Percentiles rank a stretch among this genome's conserved stretches.
phyloP scores from a whole-genome alignment of 371 early-diverging fungal species.

The Haplosporangium sp. region DNA sequence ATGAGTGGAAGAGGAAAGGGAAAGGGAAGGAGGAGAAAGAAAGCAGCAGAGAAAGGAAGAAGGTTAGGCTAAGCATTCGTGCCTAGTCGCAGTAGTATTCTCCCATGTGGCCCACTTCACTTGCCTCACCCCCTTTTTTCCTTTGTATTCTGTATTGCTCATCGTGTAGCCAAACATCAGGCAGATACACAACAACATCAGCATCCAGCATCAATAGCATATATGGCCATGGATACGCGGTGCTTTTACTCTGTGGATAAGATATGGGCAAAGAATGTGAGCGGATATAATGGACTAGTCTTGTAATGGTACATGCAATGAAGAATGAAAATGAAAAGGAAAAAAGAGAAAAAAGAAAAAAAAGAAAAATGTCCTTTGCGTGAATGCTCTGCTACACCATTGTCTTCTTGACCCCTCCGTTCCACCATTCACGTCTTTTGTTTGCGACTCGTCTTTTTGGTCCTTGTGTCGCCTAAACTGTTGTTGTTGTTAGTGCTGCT shows the following conservation, averaged over 20 bases:
- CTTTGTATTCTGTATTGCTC: too few species aligned
- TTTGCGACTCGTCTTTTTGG: slow-evolving; percentile 25
- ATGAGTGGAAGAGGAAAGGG: slow-evolving; percentile 4
- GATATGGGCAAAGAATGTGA: background rate
- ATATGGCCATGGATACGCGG: too few species aligned
- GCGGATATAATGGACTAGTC: too few species aligned
- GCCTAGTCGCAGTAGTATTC: too few species aligned
- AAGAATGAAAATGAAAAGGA: background rate
- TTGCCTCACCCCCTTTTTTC: too few species aligned
- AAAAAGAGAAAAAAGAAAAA: background rate
- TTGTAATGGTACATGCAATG: too few species aligned
- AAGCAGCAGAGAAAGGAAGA: background rate
- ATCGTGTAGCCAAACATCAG: too few species aligned
- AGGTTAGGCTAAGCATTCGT: too few species aligned
- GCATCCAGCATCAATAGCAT: too few species aligned
- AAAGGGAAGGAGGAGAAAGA: background rate
- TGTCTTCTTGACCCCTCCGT: background rate
- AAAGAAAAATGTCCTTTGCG: background rate
- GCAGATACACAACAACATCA: too few species aligned
- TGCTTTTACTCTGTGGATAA: too few species aligned
- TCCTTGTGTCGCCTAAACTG: slow-evolving; percentile 1
- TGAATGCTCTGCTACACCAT: background rate
- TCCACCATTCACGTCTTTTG: slow-evolving; percentile 10
- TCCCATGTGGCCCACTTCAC: too few species aligned
- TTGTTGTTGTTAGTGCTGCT: slow-evolving; percentile 6